Evolutionary conservation across 208 protist species (phyloP).

Genomic region (Leptomonas pyrrhocoris): DNA sequence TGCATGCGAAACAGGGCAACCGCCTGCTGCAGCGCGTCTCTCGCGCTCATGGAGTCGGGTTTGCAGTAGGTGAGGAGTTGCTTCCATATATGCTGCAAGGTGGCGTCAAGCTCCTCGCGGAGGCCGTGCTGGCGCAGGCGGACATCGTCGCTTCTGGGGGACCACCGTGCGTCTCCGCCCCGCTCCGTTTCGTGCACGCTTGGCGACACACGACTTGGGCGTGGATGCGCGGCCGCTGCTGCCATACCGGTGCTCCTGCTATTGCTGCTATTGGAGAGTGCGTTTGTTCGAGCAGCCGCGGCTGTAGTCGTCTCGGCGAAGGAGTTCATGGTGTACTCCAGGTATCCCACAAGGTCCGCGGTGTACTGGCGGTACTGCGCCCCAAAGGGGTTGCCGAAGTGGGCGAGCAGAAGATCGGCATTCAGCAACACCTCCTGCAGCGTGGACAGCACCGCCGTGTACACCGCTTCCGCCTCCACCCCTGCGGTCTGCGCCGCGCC

Average conservation of each 20-base stretch:
- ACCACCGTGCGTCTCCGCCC: background rate
- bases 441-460: constrained; percentile 19
- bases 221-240: no score
- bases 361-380: constrained; percentile 48
- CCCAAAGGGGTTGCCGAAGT: constrained; percentile 39
- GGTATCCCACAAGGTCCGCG: constrained; percentile 35
- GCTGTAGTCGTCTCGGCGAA: constrained; percentile 2
- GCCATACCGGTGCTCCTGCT: background rate
- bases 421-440: constrained; percentile 32
- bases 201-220: background rate
- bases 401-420: constrained; percentile 34
- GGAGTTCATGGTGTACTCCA: constrained; percentile 12
- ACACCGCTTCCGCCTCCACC: constrained; percentile 16
- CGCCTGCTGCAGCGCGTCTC: constrained; percentile 39
- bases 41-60: constrained; percentile 31
- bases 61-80: constrained; percentile 40
- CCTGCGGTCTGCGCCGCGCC: background rate
- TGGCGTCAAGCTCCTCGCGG: constrained; percentile 16
- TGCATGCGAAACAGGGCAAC: constrained; percentile 33
- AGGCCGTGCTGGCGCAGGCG: constrained; percentile 3
- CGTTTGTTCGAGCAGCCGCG: background rate
- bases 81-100: constrained; percentile 40
- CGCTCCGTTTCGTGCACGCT: background rate
- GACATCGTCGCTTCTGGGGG: background rate
- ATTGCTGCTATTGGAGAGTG: background rate